A percentile compares a stretch with the other conserved stretches of the same genome.
phyloP scores from a whole-genome alignment of 768 basidiomycete species.

The Mycena leptocephala region DNA sequence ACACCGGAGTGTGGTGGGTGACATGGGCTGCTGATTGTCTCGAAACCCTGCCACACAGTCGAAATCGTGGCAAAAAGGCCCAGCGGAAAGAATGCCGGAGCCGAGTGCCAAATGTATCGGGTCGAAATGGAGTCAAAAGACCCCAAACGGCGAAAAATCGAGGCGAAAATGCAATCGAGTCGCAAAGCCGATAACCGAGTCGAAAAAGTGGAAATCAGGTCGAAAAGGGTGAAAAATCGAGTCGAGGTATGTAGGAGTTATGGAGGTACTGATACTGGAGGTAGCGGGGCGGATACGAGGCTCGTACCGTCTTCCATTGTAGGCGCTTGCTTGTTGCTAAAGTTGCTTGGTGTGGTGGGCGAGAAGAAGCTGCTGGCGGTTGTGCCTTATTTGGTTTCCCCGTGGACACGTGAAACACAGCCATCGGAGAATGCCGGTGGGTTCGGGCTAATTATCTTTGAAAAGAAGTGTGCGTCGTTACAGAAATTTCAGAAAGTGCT shows the following conservation, averaged over 20 bases:
- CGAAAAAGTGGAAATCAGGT: constrained; percentile 11
- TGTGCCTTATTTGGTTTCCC: too few relatives aligned
- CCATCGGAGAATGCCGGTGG: too few relatives aligned
- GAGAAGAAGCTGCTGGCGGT: not conserved
- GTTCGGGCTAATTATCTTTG: too few relatives aligned
- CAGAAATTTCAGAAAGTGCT: too few relatives aligned
- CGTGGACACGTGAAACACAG: too few relatives aligned
- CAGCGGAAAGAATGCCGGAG: too few relatives aligned
- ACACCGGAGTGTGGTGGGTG: too few relatives aligned
- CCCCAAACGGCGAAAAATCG: not conserved
- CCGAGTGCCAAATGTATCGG: too few relatives aligned
- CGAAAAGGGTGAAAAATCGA: constrained; percentile 12
- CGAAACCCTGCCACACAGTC: too few relatives aligned
- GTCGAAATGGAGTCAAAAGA: not conserved
- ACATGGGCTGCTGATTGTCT: too few relatives aligned
- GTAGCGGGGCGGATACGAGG: not conserved
- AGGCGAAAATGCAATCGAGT: not conserved
- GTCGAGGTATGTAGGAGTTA: not conserved
- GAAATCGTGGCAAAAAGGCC: too few relatives aligned
- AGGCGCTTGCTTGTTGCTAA: not conserved
- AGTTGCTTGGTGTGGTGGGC: not conserved
- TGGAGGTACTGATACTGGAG: constrained; percentile 17
- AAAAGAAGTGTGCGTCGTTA: too few relatives aligned
- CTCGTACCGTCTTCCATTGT: constrained; percentile 33
- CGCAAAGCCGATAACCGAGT: not conserved